Conservation (phyloP, 768 basidiomycete species). For the Daedaleopsis nitida region DNA sequence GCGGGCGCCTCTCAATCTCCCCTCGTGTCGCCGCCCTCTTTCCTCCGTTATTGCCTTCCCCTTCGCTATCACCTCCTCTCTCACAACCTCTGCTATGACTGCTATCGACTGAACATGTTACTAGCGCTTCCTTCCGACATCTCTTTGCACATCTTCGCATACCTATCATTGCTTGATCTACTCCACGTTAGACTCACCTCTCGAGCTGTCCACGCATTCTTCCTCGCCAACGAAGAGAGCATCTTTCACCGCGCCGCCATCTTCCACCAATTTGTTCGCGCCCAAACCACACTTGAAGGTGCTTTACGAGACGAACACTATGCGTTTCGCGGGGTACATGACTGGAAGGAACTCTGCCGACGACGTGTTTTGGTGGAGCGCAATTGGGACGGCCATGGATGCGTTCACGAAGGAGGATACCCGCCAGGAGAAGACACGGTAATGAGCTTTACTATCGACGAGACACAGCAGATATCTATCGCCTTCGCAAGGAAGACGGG, state of each 20-base stretch:
- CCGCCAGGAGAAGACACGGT: conserved; percentile 8
- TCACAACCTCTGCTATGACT: neutral
- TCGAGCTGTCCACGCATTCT: conserved; percentile 14
- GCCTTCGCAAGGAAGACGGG: conserved; percentile 10
- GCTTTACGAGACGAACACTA: neutral
- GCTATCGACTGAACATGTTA: conserved; percentile 12
- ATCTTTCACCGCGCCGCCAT: conserved; percentile 28
- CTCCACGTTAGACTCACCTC: conserved; percentile 16
- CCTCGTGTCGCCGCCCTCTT: too few relatives aligned
- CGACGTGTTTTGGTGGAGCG: conserved; percentile 17
- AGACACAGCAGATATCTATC: conserved; percentile 18
- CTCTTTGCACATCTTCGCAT: conserved; percentile 24
- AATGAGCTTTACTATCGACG: conserved; percentile 21
- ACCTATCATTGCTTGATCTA: conserved; percentile 23
- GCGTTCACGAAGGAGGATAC: conserved; percentile 23
- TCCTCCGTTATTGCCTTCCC: too few relatives aligned
- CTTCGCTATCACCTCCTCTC: neutral
- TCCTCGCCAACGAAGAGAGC: conserved; percentile 19
- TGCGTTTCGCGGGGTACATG: conserved; percentile 12
- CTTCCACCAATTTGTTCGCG: conserved; percentile 21
- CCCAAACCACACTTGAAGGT: conserved; percentile 20
- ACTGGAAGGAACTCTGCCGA: conserved; percentile 28
- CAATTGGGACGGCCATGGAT: conserved; percentile 27
- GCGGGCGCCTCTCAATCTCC: too few relatives aligned
- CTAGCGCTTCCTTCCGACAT: conserved; percentile 21